Evolutionary conservation across 2,329 filamentous ascomycete species (phyloP).

Genomic region (Ciborinia camelliae): DNA sequence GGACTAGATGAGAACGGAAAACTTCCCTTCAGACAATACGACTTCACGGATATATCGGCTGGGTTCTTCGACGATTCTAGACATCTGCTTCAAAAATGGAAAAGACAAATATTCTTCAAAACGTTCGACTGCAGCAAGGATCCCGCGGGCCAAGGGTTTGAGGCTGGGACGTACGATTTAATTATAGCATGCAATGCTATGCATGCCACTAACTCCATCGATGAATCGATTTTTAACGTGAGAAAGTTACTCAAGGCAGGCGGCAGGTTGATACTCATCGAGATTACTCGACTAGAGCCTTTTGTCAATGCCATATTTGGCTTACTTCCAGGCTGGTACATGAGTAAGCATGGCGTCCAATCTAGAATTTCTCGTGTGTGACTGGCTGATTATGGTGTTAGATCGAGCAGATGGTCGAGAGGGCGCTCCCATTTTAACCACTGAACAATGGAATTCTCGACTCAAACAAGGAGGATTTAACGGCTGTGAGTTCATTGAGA

Average conservation of each 20-base stretch:
- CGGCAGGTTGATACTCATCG: slow-evolving; percentile 35
- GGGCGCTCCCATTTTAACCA: background rate
- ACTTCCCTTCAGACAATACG: background rate
- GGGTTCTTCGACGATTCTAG: background rate
- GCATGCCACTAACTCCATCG: slow-evolving; percentile 29
- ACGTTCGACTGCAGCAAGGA: slow-evolving; percentile 38
- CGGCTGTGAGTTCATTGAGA: background rate
- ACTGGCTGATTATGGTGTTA: background rate
- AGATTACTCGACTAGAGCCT: slow-evolving; percentile 24
- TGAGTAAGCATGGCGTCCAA: background rate
- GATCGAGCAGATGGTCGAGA: background rate
- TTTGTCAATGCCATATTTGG: slow-evolving; percentile 33
- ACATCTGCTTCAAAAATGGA: background rate
- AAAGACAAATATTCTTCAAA: background rate
- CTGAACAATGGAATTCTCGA: background rate
- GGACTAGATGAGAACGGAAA: background rate
- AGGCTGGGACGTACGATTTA: slow-evolving; percentile 33
- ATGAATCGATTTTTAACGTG: slow-evolving; percentile 30
- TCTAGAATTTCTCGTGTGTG: background rate
- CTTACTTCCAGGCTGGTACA: slow-evolving; percentile 37
- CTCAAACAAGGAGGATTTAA: background rate
- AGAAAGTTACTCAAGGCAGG: slow-evolving; percentile 35
- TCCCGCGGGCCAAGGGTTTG: slow-evolving; percentile 38
- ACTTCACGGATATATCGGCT: slow-evolving; percentile 8
- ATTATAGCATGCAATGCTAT: slow-evolving; percentile 31